Conservation (phyloP, 2,329 filamentous ascomycete species). For the Sporothrix dimorphospora region DNA sequence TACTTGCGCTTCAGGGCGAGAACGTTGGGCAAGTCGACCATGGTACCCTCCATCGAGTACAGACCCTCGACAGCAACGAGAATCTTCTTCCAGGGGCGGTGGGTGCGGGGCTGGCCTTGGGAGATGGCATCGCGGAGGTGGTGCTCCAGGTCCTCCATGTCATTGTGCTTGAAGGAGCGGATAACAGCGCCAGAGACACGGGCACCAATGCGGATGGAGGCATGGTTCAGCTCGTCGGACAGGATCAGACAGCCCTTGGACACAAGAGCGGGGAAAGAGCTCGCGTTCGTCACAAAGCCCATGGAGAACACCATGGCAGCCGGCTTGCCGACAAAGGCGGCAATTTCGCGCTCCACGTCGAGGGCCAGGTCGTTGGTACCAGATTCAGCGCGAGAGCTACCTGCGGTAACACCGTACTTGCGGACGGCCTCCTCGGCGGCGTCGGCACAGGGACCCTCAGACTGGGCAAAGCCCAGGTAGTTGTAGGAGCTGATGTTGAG, state of each 20-base stretch:
- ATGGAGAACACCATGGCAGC: conserved; percentile 97
- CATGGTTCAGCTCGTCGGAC: conserved; percentile 96
- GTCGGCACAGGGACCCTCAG: conserved; percentile 93
- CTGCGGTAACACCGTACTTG: conserved; percentile 81
- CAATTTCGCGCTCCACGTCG: conserved; percentile 89
- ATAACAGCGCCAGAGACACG: conserved; percentile 95
- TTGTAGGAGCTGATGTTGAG: conserved; percentile 99
- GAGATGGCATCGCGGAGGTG: conserved; percentile 90
- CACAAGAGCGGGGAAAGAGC: conserved; percentile 87
- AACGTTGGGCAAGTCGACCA: conserved; percentile 94
- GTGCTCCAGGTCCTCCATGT: conserved; percentile 84
- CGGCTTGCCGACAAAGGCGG: conserved; percentile 90
- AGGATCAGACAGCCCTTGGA: conserved; percentile 93
- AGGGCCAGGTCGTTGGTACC: conserved; percentile 86
- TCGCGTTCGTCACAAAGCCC: conserved; percentile 96
- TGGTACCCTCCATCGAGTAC: conserved; percentile 99
- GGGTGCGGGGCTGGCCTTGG: conserved; percentile 95
- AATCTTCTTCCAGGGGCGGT: conserved; percentile 99
- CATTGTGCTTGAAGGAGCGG: conserved; percentile 96
- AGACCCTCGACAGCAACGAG: conserved; percentile 93
- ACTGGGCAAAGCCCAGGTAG: conserved; percentile 97
- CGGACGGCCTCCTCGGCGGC: conserved; percentile 82
- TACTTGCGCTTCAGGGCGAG: conserved; percentile 89
- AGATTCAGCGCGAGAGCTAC: conserved; percentile 79
- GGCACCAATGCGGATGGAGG: conserved; percentile 93